Evolutionary conservation across 176 grass and related monocot genomes (phyloP).

Genomic region (Rhynchospora tenuis): DNA sequence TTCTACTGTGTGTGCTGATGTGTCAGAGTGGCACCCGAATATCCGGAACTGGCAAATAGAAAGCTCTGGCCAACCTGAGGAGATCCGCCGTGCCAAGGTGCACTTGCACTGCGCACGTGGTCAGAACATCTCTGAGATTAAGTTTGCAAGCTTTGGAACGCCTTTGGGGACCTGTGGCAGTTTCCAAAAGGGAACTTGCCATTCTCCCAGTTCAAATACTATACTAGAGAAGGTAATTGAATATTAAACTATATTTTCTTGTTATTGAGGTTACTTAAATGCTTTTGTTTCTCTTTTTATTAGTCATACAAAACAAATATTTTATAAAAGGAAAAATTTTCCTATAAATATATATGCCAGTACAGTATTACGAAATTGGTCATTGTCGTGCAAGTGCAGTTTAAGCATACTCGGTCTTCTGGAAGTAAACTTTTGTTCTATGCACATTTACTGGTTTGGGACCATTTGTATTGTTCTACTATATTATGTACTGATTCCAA

Average conservation of each 20-base stretch:
- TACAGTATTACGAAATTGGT: neutral
- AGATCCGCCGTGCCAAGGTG: constrained; percentile 50
- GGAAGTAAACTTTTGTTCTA: neutral
- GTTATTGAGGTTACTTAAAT: neutral
- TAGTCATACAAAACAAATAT: neutral
- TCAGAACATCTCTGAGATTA: constrained; percentile 86
- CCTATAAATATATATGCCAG: neutral
- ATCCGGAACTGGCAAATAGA: constrained; percentile 83
- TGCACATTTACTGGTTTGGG: neutral
- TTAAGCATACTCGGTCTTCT: neutral
- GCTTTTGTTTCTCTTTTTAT: neutral
- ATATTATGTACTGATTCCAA: neutral
- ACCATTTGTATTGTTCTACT: neutral
- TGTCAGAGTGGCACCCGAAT: constrained; percentile 87
- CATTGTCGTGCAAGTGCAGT: neutral
- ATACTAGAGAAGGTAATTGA: constrained; percentile 69
- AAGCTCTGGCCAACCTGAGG: constrained; percentile 43
- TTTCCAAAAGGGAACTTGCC: constrained; percentile 82
- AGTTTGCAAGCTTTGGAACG: constrained; percentile 96
- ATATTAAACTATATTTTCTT: neutral
- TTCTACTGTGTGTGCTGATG: constrained; percentile 88
- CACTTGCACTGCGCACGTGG: constrained; percentile 69
- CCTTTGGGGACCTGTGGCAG: constrained; percentile 78
- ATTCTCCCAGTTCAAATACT: constrained; percentile 58
- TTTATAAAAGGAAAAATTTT: too few relatives aligned